These are phyloP conservation scores for Salisapilia sapeloensis DNA, from an alignment of 352 stramenopile genomes.

Conservation along the genomic window DNA sequence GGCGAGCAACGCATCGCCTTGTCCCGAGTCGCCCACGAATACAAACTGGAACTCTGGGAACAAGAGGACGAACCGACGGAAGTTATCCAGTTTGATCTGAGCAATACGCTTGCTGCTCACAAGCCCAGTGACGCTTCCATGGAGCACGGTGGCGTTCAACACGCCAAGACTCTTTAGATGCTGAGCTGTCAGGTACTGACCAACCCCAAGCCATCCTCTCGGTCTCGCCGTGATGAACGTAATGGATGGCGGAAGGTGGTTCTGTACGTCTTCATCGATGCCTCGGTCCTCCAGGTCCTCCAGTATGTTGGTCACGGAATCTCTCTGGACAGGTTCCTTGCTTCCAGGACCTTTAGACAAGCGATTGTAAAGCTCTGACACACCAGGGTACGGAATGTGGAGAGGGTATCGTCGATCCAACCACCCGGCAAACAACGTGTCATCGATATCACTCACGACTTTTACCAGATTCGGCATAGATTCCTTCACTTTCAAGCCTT, in stretches of 20 bases:
- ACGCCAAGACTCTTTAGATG: constrained; percentile 61
- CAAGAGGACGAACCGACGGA: constrained; percentile 49
- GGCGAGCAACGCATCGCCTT: constrained; percentile 58
- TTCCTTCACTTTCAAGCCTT: constrained; percentile 47
- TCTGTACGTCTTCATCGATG: no score
- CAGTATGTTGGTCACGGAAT: background rate
- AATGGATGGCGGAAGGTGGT: constrained; percentile 25
- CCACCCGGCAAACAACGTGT: constrained; percentile 69
- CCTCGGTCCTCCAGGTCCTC: no score
- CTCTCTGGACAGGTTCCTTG: constrained; percentile 8
- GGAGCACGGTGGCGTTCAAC: constrained; percentile 56
- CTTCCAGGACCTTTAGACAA: constrained; percentile 30
- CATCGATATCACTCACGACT: constrained; percentile 77
- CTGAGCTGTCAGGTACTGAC: constrained; percentile 61
- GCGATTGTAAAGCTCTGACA: constrained; percentile 48
- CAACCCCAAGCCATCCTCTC: constrained; percentile 63
- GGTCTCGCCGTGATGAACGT: constrained; percentile 71
- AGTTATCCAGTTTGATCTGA: constrained; percentile 67
- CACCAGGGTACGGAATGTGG: constrained; percentile 63
- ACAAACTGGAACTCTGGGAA: constrained; percentile 79
- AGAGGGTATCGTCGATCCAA: constrained; percentile 52
- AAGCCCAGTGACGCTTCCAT: constrained; percentile 62
- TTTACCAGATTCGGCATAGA: constrained; percentile 47
- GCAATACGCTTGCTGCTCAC: constrained; percentile 74
- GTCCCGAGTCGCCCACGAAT: constrained; percentile 71